Evolutionary conservation across 257 asterid species (phyloP).

Genomic region (Nicotiana undulata): DNA sequence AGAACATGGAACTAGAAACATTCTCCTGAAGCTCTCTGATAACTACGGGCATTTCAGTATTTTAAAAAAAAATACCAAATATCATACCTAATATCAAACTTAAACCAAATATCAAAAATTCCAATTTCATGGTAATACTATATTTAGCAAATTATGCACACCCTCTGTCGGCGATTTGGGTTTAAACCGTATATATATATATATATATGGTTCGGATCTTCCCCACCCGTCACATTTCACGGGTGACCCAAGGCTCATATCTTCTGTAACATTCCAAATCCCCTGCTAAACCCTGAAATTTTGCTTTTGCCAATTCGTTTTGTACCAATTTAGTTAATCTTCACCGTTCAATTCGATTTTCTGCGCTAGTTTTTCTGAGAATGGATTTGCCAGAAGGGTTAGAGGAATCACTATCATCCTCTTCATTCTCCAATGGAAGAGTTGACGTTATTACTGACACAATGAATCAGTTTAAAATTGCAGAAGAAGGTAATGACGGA

Average conservation of each 20-base stretch:
- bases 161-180: too few species aligned
- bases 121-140: too few species aligned
- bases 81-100: too few species aligned
- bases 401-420: neutral
- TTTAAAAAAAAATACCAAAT: too few species aligned
- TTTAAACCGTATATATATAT: too few species aligned
- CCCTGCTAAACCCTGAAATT: neutral
- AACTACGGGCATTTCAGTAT: too few species aligned
- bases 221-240: neutral
- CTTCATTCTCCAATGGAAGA: neutral
- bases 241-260: neutral
- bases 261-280: neutral
- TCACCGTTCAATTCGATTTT: neutral
- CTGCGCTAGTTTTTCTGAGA: neutral
- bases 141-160: too few species aligned
- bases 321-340: too few species aligned
- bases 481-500: slow-evolving; percentile 12
- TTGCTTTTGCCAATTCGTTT: neutral
- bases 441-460: neutral
- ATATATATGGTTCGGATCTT: neutral
- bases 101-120: too few species aligned
- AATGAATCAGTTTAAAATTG: slow-evolving; percentile 17
- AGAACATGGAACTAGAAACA: too few species aligned
- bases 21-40: too few species aligned
- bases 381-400: neutral